Base-by-base conservation (phyloP, 2,329 filamentous ascomycete genomes). In the Trichoderma brevicompactum region DNA sequence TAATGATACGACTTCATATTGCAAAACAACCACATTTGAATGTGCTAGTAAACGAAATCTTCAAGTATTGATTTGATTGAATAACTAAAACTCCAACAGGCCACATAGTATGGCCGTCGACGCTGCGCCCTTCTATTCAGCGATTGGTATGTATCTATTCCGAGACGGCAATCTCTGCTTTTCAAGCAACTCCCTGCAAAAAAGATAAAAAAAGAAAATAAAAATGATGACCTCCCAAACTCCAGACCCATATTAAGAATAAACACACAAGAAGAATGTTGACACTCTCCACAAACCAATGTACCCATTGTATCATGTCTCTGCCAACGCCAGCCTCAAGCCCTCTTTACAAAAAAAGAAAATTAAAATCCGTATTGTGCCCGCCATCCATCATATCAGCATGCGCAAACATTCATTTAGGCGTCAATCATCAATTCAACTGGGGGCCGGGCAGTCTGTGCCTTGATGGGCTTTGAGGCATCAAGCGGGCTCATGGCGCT, bases 361-460 rank as follows among this genome's bases (percentile, higher is more conserved):
- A 17, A 40, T 10, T 10, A 49, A 59, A 38, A 40, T 50, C n/a
- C 23, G 6, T 43, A 23, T 34, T 53, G 32, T 23, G 15, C 15
- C 17, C 36, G 32, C 48, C 58, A 2, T 49, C 43, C 56, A 32
- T 43, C 58, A 23, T 52, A 50, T 46, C 40, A 38, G 38, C 59
- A 28, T 36, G 28, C 19, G 15, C 48, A 19, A 15, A 19, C 7
- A 6, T 2, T 6, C 15, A 12, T 49, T 49, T 70, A 77, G 49
- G 72, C 73, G 68, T 81, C 73, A 58, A 80, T 75, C 84, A 90
- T 89, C 69, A 90, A 78, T 79, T 90, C 88, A 7, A 90, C 81
- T 0, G 88, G 88, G 23, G 88, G 88, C 56, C 87, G 80, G 2
- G 83, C 70, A 2, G 88, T 90, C 70, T 89, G 85, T 28, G 85